phyloP scores from a whole-genome alignment of 805 yeast genomes.

The Hanseniaspora vineae region DNA sequence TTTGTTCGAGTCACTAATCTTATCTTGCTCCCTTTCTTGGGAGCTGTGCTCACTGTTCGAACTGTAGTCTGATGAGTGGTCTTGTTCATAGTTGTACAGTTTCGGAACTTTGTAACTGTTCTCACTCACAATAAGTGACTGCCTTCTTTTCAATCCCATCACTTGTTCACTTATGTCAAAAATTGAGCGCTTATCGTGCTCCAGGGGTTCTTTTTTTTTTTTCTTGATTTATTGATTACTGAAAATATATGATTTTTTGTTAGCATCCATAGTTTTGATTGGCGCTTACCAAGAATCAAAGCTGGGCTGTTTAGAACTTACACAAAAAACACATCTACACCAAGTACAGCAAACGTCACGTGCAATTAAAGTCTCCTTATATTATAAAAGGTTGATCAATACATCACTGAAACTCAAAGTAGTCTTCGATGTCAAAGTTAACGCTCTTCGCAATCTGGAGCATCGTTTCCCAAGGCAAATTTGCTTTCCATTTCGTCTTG shows the following conservation, averaged over 20 bases:
- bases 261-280: too few species aligned
- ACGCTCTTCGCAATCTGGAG: constrained; percentile 50
- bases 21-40: constrained; percentile 13
- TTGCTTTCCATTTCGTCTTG: constrained; percentile 66
- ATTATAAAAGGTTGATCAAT: too few species aligned
- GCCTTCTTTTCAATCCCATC: too few species aligned
- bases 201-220: not conserved
- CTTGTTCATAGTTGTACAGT: constrained; percentile 17
- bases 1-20: constrained; percentile 7
- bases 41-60: not conserved
- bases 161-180: too few species aligned
- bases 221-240: not conserved
- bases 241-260: too few species aligned
- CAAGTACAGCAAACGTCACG: too few species aligned
- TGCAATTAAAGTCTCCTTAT: too few species aligned
- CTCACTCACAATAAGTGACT: constrained; percentile 1
- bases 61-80: constrained; percentile 6
- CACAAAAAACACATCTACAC: too few species aligned
- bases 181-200: too few species aligned
- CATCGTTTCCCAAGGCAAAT: constrained; percentile 55
- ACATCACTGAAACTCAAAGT: constrained; percentile 21
- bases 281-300: too few species aligned
- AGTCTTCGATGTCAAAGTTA: constrained; percentile 52
- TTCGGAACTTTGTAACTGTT: constrained; percentile 2
- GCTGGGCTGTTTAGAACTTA: too few species aligned